phyloP scores from a whole-genome alignment of 805 yeast species.

The Debaryomyces hansenii region DNA sequence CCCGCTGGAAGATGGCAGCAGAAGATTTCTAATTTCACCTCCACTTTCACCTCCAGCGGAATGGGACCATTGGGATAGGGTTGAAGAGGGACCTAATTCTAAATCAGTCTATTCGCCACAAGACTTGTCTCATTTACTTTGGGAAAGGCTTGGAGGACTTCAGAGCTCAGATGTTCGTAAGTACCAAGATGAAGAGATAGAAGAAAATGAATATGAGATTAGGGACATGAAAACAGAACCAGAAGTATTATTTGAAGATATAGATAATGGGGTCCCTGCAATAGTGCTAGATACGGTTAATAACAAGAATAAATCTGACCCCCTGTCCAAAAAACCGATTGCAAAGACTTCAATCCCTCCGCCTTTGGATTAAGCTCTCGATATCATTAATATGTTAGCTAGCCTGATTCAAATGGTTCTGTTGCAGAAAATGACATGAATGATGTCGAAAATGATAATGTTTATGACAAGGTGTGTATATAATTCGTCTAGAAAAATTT shows the following conservation, averaged over 20 bases:
- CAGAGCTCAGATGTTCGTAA: slow-evolving; percentile 35
- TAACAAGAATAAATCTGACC: slow-evolving; percentile 13
- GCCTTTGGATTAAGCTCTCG: slow-evolving; percentile 1
- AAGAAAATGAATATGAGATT: background rate
- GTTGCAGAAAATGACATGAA: too few species aligned
- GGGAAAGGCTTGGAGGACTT: slow-evolving; percentile 45
- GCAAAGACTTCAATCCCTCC: slow-evolving; percentile 41
- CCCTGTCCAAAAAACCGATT: slow-evolving; percentile 13
- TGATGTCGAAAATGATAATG: too few species aligned
- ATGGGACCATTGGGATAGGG: slow-evolving; percentile 43
- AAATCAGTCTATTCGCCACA: slow-evolving; percentile 35
- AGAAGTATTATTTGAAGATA: slow-evolving; percentile 36
- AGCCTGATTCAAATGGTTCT: too few species aligned
- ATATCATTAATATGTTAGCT: background rate
- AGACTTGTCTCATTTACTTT: slow-evolving; percentile 41
- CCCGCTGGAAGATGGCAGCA: slow-evolving; percentile 38
- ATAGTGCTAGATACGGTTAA: slow-evolving; percentile 35
- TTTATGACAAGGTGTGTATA: background rate
- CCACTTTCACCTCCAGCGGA: slow-evolving; percentile 45
- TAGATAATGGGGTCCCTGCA: slow-evolving; percentile 40
- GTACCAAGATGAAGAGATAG: slow-evolving; percentile 17
- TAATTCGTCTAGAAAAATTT: background rate
- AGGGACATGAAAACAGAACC: slow-evolving; percentile 30
- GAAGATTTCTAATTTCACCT: slow-evolving; percentile 44
- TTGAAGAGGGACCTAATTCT: slow-evolving; percentile 42